Evolutionary conservation across 192 early-diverging fungal species (phyloP).

Genomic region (Chytriomyces confervae): DNA sequence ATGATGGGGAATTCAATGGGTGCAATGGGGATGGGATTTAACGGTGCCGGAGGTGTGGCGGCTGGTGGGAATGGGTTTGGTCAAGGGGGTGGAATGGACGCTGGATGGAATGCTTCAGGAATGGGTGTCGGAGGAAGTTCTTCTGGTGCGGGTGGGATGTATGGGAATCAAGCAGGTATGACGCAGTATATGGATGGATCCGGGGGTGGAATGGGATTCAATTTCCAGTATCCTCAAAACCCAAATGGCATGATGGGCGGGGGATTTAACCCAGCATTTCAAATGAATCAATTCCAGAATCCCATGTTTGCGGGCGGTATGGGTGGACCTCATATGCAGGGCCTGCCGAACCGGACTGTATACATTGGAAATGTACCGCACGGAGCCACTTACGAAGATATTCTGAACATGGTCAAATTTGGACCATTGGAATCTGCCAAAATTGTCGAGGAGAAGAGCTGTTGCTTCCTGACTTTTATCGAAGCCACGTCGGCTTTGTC

Average conservation of each 20-base stretch:
- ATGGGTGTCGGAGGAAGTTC: neutral
- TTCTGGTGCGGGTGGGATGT: neutral
- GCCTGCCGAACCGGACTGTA: slow-evolving; percentile 70
- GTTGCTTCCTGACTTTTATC: slow-evolving; percentile 83
- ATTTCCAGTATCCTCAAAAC: neutral
- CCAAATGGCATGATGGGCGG: neutral
- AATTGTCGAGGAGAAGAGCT: slow-evolving; percentile 77
- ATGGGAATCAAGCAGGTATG: neutral
- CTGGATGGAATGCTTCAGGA: neutral
- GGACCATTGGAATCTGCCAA: slow-evolving; percentile 75
- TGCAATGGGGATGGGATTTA: neutral
- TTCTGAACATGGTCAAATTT: slow-evolving; percentile 73
- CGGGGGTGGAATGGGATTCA: neutral
- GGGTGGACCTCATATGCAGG: neutral
- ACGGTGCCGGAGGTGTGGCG: neutral
- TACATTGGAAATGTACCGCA: slow-evolving; percentile 82
- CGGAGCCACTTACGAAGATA: slow-evolving; percentile 61
- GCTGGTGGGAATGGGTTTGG: neutral
- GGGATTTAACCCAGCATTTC: neutral
- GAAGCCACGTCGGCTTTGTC: slow-evolving; percentile 65
- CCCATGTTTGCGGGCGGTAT: slow-evolving; percentile 7
- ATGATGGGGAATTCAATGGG: slow-evolving; percentile 2
- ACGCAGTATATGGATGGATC: neutral
- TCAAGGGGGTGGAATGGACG: neutral
- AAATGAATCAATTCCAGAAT: slow-evolving; percentile 2